These are phyloP conservation scores for Cucurbita pepo DNA, from an alignment of 306 rosid genomes.

Conservation along the genomic window DNA sequence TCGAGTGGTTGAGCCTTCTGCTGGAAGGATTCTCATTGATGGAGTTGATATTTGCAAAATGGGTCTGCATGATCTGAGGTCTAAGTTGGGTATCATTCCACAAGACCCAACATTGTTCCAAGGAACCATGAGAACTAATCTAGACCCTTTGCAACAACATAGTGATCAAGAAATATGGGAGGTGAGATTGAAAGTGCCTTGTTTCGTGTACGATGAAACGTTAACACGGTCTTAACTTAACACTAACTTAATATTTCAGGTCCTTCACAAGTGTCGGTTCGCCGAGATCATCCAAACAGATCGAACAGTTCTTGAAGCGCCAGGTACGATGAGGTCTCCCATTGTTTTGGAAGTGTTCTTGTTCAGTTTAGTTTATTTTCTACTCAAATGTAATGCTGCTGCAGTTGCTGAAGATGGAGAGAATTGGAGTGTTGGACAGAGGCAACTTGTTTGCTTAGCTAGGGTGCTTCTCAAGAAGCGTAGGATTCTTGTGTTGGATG, in stretches of 20 bases:
- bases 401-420: conserved; percentile 88
- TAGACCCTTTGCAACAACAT: conserved; percentile 58
- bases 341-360: background rate
- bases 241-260: conserved; percentile 28
- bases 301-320: conserved; percentile 24
- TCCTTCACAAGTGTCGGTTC: conserved; percentile 54
- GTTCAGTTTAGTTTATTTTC: background rate
- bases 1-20: conserved; percentile 51
- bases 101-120: conserved; percentile 64
- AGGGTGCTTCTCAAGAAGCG: conserved; percentile 65
- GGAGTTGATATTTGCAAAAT: conserved; percentile 41
- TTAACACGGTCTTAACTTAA: background rate
- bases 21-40: conserved; percentile 46
- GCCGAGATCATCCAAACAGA: conserved; percentile 49
- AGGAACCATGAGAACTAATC: conserved; percentile 53
- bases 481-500: conserved; percentile 65
- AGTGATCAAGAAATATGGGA: conserved; percentile 55
- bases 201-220: background rate
- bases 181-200: conserved; percentile 23
- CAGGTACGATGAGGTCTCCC: background rate
- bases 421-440: conserved; percentile 94
- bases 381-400: background rate
- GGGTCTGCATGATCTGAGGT: conserved; percentile 67
- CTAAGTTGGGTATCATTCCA: conserved; percentile 60
- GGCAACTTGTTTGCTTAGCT: conserved; percentile 91